Base-by-base conservation (phyloP, 192 early-diverging fungal species). In the Rhizophagus prolifer region DNA sequence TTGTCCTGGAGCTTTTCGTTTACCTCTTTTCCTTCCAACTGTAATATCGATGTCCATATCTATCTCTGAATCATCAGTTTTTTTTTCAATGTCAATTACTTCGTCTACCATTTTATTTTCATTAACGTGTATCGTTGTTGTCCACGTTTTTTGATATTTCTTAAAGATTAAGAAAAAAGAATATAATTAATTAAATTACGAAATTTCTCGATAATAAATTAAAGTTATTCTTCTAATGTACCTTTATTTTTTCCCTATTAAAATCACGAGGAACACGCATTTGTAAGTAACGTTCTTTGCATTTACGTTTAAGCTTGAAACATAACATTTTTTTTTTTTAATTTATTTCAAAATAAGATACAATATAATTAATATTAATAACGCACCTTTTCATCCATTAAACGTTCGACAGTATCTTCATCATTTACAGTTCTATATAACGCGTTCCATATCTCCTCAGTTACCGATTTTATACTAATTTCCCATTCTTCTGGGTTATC, bases 401-500 rank as follows among this genome's bases (percentile, higher is more conserved):
- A 68, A 58, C 68, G 23, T 16, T 66, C 50, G 6, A 64, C 65
- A 7, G 46, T 31, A 36, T 65, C 19, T 54, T 58, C 31, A 38
- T 76, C 75, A 59, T 76, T 76, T 34, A 66, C 68, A n/a, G 75
- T 26, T 59, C 46, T 50, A 28, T 38, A 25, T 68, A 76, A 76
- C 23, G 75, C 64, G 36, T 76, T 66, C 65, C 41, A 76, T 23
- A 68, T 76, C n/a, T 12, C 14, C 69, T 76, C 50, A 10, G 50
- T 54, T n/a, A 54, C 50, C 12, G 50, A 54, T 54, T 54, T 54
- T 54, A 54, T 54, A 6, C 50, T 54, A 54, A 54, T 54, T 16
- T 54, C 50, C 50, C 50, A 54, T 54, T 54, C 50, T 54, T 54
- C 50, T 21, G 50, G 14, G 10, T 44, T 44, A 44, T 44, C 41